Conservation (phyloP, 176 grass and related monocot genomes). For the Coix lacrymajobi region DNA sequence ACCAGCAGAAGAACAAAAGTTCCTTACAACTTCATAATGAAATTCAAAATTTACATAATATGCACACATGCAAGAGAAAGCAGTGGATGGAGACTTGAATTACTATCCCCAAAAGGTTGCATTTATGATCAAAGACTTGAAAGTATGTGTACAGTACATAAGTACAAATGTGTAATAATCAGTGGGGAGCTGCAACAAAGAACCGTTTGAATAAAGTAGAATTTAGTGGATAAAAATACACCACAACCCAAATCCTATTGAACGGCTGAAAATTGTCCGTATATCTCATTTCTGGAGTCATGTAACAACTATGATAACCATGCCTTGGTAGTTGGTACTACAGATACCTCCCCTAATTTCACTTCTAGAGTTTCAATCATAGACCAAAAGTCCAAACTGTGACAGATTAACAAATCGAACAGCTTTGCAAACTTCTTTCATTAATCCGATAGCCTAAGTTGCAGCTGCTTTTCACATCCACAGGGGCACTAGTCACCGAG, state of each 20-base stretch:
- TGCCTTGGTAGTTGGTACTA: not conserved
- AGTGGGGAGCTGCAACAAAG: not conserved
- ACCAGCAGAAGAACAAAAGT: slow-evolving; percentile 8
- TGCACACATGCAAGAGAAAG: not conserved
- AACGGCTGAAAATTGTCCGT: not conserved
- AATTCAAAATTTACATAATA: not conserved
- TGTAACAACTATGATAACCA: not conserved
- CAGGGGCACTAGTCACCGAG: not conserved
- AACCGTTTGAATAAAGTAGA: not conserved
- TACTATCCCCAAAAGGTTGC: not conserved
- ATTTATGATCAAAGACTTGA: not conserved
- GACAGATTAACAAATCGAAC: not conserved
- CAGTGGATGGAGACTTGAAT: not conserved
- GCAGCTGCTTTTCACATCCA: not conserved
- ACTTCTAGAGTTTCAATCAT: not conserved
- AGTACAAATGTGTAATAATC: not conserved
- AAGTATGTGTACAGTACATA: not conserved
- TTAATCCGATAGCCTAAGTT: not conserved
- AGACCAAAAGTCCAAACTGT: not conserved
- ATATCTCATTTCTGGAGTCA: not conserved
- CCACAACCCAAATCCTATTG: not conserved
- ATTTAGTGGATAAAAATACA: not conserved
- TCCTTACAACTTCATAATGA: not conserved
- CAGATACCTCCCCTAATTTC: not conserved
- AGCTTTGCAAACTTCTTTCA: not conserved